Evolutionary conservation across 176 grass and related monocot species (phyloP), one percentile per base, ranked within the genome.

Genomic region (Melocanna baccifera): DNA sequence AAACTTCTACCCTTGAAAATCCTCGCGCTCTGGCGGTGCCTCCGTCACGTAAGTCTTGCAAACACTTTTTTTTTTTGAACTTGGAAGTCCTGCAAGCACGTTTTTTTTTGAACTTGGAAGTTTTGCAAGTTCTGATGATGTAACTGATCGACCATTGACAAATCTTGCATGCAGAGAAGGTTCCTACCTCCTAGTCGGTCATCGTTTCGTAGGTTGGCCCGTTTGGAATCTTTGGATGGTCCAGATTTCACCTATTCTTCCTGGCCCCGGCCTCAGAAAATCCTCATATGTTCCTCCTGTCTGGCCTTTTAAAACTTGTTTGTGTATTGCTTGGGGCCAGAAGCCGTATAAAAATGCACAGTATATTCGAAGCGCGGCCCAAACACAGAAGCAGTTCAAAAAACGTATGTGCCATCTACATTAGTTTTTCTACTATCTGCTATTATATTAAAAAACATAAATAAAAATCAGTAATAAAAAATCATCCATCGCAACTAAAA

Each of bases 401-500:
- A 32, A 32, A 0, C 32, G 2, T 3, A 32, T 32, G 32, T 32
- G 32, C 32, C 2, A 32, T 32, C 32, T 3, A 3, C 0, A 3
- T 32, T 3, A 3, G 2, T 3, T 0, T 32, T 3, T 32, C 32
- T 0, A 3, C 2, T 32, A 1, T 32, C 32, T 3, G 32, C 2
- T 32, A 3, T 1, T 0, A 0, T 32, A 0, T 32, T 3, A 32
- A 32, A 32, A 32, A 32, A 0, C 3, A 0, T 3, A 32, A 3
- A 32, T 32, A 32, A 32, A 32, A 32, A 3, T 32, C 2, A 32
- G 3, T 3, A 32, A 32, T 32, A 32, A 32, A 32, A 32, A 18
- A 18, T 19, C 5, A 4, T 18, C 4, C 8, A 2, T 3, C 6
- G 2, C 32, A 32, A 3, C 32, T 32, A 32, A 32, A 32, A 32